These are phyloP conservation scores for Plasmodium relictum DNA, from an alignment of 169 alveolate genomes.

Conservation along the genomic window DNA sequence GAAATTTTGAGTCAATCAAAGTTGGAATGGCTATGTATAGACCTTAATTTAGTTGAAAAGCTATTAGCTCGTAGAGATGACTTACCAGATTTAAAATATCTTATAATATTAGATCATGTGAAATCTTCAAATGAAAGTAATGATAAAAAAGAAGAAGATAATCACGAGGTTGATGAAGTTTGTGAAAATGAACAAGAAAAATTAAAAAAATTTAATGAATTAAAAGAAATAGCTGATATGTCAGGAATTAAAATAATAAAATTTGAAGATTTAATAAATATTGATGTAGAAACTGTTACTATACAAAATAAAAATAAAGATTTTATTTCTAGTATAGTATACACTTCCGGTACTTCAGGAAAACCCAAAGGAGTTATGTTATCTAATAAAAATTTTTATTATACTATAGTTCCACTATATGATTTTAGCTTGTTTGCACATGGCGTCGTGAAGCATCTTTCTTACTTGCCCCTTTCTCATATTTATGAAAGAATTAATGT, in stretches of 20 bases:
- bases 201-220: not conserved
- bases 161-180: not conserved
- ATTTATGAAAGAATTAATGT: conserved; percentile 93
- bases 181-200: conserved; percentile 4
- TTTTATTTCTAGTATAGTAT: conserved; percentile 92
- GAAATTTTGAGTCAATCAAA: conserved; percentile 45
- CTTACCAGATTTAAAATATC: conserved; percentile 40
- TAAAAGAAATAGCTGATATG: conserved; percentile 3
- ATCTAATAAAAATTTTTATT: conserved; percentile 83
- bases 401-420: conserved; percentile 5
- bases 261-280: not conserved
- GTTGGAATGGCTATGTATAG: conserved; percentile 62
- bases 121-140: not conserved
- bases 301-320: conserved; percentile 75
- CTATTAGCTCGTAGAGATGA: not conserved
- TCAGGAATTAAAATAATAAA: not conserved
- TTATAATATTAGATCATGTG: conserved; percentile 16
- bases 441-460: conserved; percentile 80
- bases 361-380: conserved; percentile 98
- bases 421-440: not conserved
- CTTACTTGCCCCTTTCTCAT: conserved; percentile 97
- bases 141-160: conserved; percentile 3
- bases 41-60: conserved; percentile 7
- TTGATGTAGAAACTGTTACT: not conserved
- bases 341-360: conserved; percentile 99